phyloP scores from a whole-genome alignment of 768 basidiomycete species.

The Chlorophyllum brunneum region DNA sequence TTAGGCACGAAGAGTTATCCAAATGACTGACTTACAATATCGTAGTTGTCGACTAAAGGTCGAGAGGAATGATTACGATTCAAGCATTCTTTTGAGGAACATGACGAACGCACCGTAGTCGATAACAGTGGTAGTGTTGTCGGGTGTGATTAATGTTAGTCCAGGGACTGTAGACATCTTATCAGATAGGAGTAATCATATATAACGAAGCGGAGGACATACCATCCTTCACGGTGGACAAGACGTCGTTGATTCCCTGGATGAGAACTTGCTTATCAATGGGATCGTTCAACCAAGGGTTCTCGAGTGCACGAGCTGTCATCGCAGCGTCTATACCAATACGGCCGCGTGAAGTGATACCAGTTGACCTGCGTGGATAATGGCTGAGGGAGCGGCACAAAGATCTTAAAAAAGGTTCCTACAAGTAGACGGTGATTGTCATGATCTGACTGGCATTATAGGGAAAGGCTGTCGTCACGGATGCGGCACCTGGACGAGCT shows the following conservation, averaged over 20 bases:
- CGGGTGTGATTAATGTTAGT: conserved; percentile 48
- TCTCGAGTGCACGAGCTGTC: conserved; percentile 42
- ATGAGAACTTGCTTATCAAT: conserved; percentile 51
- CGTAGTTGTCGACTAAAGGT: too few relatives aligned
- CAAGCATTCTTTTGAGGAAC: conserved; percentile 35
- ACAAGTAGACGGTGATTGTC: conserved; percentile 62
- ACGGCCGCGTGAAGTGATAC: conserved; percentile 59
- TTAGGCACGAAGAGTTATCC: too few relatives aligned
- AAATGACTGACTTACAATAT: too few relatives aligned
- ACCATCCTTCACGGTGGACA: conserved; percentile 40
- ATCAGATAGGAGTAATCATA: too few relatives aligned
- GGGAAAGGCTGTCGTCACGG: conserved; percentile 41
- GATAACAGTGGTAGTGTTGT: conserved; percentile 50
- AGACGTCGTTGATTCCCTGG: conserved; percentile 45
- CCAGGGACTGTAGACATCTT: neutral
- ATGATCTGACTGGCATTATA: conserved; percentile 56
- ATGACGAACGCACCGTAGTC: too few relatives aligned
- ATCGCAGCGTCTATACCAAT: conserved; percentile 54
- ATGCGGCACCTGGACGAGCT: conserved; percentile 56
- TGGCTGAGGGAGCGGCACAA: too few relatives aligned
- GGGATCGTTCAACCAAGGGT: conserved; percentile 59
- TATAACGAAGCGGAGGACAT: too few relatives aligned
- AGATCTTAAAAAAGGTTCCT: conserved; percentile 12
- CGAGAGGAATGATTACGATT: too few relatives aligned
- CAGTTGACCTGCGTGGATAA: too few relatives aligned